Base-by-base conservation (phyloP, 1,284 basidiomycete species). In the Macrocybe sp. region DNA sequence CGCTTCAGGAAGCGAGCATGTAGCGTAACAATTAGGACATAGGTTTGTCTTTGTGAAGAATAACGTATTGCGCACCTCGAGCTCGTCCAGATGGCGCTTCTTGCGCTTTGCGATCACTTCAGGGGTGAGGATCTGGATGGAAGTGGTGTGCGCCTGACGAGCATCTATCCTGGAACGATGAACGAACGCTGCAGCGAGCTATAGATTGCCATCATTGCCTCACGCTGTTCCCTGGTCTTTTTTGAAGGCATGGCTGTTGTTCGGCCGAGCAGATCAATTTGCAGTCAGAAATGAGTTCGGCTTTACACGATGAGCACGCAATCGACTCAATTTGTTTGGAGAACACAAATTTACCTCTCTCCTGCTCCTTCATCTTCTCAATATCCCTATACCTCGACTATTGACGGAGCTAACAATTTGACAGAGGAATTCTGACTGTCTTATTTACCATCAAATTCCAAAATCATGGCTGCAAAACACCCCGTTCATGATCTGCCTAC, bases 61-160 rank as follows among this genome's bases (percentile, higher is more conserved):
- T 22, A 22, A 22, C 22, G 22, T 22, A 22, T 22, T 22, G 22
- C 59, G 52, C 57, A 87, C 88, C 73, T 92, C 89, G 41, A 92
- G 81, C 60, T 92, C 89, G 53, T 88, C 86, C 11, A 92, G 75
- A 62, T 85, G 87, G 41, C 81, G 70, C 64, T 78, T 83, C 12
- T 78, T 85, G 50, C 89, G 78, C 60, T 85, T 89, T 7, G 82
- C 79, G 47, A 91, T 73, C 37, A 85, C 64, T 48, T 89, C 85
- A 1, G 79, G 71, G 11, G 82, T 72, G 22, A 85, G 22, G 22
- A 22, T 22, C 22, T 22, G 22, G n/a, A 42, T 42, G 28, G 37
- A 48, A 6, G 73, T 66, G 67, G 64, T 58, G 40, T 70, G 64
- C 12, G 62, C 70, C 54, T 72, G 67, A 47, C 75, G 71, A 45